These are phyloP conservation scores for Melastoma malabathricum DNA, from an alignment of 345 rosid genomes.

Conservation along the genomic window DNA sequence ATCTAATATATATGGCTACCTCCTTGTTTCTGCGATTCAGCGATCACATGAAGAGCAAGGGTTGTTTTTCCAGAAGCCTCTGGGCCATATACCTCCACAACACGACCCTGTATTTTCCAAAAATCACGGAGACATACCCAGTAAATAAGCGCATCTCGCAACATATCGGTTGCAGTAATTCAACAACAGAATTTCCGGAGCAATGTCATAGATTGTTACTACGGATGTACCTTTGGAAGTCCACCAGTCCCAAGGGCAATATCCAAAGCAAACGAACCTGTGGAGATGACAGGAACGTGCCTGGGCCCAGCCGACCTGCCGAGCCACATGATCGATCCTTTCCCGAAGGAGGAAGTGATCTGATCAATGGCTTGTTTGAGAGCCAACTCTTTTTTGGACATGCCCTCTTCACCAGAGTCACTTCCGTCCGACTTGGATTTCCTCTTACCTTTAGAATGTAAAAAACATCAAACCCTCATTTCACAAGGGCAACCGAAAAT, in stretches of 20 bases:
- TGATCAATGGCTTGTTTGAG: constrained; percentile 82
- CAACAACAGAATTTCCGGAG: not conserved
- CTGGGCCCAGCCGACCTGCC: constrained; percentile 54
- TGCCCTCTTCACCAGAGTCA: constrained; percentile 51
- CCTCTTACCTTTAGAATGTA: constrained; percentile 38
- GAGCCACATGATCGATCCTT: constrained; percentile 92
- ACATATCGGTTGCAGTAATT: too few species aligned
- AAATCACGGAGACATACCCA: not conserved
- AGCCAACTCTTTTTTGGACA: constrained; percentile 81
- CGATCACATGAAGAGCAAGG: constrained; percentile 88
- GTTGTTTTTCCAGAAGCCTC: constrained; percentile 99
- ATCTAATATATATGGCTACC: constrained; percentile 27
- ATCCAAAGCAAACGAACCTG: constrained; percentile 83
- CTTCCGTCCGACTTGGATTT: constrained; percentile 65
- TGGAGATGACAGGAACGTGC: constrained; percentile 72
- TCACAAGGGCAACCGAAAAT: constrained; percentile 1
- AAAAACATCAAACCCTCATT: constrained; percentile 4
- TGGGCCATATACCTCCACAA: constrained; percentile 93
- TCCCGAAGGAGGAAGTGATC: constrained; percentile 67
- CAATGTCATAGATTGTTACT: not conserved
- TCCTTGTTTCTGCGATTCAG: constrained; percentile 97
- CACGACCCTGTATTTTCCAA: constrained; percentile 61
- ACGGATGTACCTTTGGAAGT: constrained; percentile 64
- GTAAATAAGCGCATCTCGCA: too few species aligned
- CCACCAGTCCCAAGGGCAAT: constrained; percentile 86